Base-by-base conservation (phyloP, 257 asterid genomes). In the Solanum rostratum region DNA sequence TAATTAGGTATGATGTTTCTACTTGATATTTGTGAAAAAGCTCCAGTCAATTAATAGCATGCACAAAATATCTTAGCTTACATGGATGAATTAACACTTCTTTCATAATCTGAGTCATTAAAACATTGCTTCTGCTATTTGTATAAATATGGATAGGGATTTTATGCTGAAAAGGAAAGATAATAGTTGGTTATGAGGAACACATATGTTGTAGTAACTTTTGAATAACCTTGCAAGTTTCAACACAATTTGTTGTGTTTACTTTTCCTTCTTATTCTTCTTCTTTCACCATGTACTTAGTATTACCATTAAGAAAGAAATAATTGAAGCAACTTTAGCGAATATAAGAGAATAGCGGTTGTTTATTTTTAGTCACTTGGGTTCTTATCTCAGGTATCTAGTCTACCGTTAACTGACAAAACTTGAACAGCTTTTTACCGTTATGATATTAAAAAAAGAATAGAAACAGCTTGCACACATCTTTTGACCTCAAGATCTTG, bases 1-100 rank as follows among this genome's bases (percentile, higher is more conserved):
- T 84, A 7, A 87, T 90, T 88, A 91, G 99, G 99, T 96, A 93
- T 85, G 63, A 93, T 85, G 63, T 39, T 52, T 30, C 33, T 13
- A 73, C 43, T 78, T 78, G 82, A 50, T 78, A 78, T 78, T 78
- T 78, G 18, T 50, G 63, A 78, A 16, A 50, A 15, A 78, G 63
- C 82, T 50, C 18, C 63, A 78, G 82, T 50, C 45, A 50, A 29
- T 16, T 50, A 50, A 78, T 78, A 78, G 45, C 45, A 4, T 16
- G 63, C 63, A 50, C 63, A 78, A 49, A 15, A 3, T 50, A 49
- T 78, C 63, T 78, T 78, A 76, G 46, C 62, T 78, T 78, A 27
- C 43, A 50, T 49, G 41, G 41, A 78, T 50, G 63, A 76, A 49
- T 78, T 46, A 14, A 49, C 45, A 50, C 63, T 78, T 76, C 62